phyloP scores from a whole-genome alignment of 2,329 filamentous ascomycete species.

The Apiospora saccharicola region DNA sequence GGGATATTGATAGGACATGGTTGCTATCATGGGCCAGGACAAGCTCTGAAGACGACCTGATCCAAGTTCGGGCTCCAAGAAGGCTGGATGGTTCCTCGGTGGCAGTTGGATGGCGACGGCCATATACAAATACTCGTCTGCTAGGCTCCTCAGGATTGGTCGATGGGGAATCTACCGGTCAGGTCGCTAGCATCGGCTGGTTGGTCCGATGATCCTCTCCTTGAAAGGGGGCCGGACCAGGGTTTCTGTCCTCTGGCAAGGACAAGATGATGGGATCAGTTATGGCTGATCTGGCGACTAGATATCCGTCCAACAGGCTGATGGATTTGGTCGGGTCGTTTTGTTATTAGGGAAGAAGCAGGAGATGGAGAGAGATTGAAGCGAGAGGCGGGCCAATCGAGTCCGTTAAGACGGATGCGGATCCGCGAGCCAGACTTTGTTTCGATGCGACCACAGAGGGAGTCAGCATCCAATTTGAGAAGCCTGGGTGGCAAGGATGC shows the following conservation, averaged over 20 bases:
- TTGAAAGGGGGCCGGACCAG: not conserved
- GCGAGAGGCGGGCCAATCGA: conserved; percentile 39
- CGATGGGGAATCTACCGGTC: not conserved
- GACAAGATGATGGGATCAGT: not conserved
- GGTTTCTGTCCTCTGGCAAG: conserved; percentile 5
- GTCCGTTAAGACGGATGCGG: conserved; percentile 33
- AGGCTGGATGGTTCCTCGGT: conserved; percentile 42
- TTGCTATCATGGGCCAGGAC: conserved; percentile 47
- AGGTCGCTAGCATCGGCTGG: conserved; percentile 4
- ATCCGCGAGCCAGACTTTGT: conserved; percentile 35
- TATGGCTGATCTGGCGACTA: conserved; percentile 9
- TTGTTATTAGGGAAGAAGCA: conserved; percentile 22
- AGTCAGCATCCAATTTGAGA: conserved; percentile 37
- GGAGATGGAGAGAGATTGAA: conserved; percentile 37
- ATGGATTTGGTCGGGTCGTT: not conserved
- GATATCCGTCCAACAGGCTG: conserved; percentile 21
- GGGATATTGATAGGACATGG: conserved; percentile 60
- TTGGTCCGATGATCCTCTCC: conserved; percentile 2
- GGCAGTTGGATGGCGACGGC: conserved; percentile 44
- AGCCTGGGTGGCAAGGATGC: conserved; percentile 34
- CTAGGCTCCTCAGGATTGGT: conserved; percentile 19
- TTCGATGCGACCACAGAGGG: conserved; percentile 34
- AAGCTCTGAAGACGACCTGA: conserved; percentile 37
- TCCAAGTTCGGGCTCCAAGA: conserved; percentile 41
- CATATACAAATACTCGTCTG: conserved; percentile 39